Percentiles rank a stretch among this genome's conserved stretches.
These are phyloP conservation scores for Tetradesmus obliquus DNA, from an alignment of 139 green algal genomes.

Conservation along the genomic window DNA sequence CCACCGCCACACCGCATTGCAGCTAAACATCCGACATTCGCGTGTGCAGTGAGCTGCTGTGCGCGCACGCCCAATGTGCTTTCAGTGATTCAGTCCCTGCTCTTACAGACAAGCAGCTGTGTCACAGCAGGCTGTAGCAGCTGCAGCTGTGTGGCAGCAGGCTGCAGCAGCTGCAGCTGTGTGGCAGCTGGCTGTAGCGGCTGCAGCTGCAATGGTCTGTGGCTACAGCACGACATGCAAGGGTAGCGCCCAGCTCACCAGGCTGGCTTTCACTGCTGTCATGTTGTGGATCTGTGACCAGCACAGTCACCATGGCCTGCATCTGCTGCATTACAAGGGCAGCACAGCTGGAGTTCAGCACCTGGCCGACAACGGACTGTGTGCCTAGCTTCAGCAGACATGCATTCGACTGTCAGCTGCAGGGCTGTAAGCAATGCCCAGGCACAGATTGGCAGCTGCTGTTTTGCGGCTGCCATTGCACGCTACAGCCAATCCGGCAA, in stretches of 20 bases:
- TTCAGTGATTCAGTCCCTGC: too few relatives aligned
- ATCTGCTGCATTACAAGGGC: background rate
- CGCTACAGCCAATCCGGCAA: background rate
- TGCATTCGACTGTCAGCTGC: background rate
- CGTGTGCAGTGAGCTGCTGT: too few relatives aligned
- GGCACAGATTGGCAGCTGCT: background rate
- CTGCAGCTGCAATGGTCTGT: background rate
- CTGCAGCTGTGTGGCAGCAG: background rate
- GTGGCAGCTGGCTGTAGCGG: background rate
- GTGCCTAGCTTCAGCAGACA: background rate
- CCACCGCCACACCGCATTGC: too few relatives aligned
- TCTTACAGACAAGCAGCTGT: background rate
- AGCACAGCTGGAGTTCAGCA: background rate
- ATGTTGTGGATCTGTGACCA: background rate
- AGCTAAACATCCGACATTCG: background rate
- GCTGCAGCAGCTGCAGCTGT: background rate
- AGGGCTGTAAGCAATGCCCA: background rate
- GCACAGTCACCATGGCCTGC: conserved; percentile 14
- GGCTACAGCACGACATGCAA: background rate
- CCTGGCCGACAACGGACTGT: background rate
- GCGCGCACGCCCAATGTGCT: background rate
- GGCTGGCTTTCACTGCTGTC: background rate
- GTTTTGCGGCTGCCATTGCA: background rate
- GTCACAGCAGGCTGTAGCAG: background rate
- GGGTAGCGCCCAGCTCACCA: background rate